Evolutionary conservation across 2,329 filamentous ascomycete genomes (phyloP).

Genomic region (Nannizzia gypsea): DNA sequence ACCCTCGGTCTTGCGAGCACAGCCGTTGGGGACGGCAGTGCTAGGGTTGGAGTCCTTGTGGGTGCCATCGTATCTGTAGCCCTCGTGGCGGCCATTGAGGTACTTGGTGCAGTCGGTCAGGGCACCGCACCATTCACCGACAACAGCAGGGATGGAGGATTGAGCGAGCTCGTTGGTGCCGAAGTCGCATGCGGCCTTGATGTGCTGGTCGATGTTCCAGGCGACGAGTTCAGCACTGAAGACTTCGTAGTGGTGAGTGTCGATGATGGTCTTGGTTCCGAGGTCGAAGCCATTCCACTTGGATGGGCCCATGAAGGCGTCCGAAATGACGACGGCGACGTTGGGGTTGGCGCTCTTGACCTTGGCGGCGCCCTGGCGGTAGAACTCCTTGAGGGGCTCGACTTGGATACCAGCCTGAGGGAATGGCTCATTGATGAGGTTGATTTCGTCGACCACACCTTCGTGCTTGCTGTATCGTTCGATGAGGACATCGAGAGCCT

Average conservation of each 20-base stretch:
- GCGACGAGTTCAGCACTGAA: conserved; percentile 44
- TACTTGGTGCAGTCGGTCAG: conserved; percentile 49
- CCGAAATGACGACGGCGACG: conserved; percentile 44
- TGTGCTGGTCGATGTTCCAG: conserved; percentile 42
- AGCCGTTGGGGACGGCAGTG: conserved; percentile 40
- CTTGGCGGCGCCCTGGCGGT: conserved; percentile 41
- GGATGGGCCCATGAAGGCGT: conserved; percentile 35
- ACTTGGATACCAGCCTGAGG: conserved; percentile 31
- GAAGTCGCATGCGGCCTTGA: conserved; percentile 45
- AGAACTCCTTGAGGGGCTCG: conserved; percentile 41
- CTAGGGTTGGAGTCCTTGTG: conserved; percentile 28
- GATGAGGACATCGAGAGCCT: conserved; percentile 47
- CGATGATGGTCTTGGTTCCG: conserved; percentile 42
- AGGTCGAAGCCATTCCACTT: conserved; percentile 49
- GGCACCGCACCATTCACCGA: conserved; percentile 58
- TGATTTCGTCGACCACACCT: conserved; percentile 42
- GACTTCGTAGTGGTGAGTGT: conserved; percentile 59
- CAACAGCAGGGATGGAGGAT: conserved; percentile 54
- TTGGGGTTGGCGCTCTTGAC: conserved; percentile 35
- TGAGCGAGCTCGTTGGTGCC: conserved; percentile 37
- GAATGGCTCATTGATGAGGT: conserved; percentile 35
- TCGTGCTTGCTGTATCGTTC: conserved; percentile 46
- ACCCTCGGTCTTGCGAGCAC: conserved; percentile 39
- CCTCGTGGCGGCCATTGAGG: conserved; percentile 46
- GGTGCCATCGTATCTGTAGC: conserved; percentile 48